These are phyloP conservation scores for Cicer bijugum DNA, from an alignment of 306 rosid species.

Conservation along the genomic window DNA sequence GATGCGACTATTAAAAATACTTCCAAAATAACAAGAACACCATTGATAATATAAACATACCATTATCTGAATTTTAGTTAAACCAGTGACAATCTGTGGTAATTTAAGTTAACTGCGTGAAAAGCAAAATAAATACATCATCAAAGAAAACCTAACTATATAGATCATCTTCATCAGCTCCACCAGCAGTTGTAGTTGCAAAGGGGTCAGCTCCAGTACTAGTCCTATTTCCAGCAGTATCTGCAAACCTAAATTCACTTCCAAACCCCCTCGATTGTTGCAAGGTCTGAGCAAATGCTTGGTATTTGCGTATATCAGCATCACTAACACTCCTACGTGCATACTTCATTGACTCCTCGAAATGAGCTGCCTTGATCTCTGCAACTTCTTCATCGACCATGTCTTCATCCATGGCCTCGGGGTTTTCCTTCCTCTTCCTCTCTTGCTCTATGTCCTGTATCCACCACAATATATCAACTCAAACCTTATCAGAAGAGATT, in stretches of 20 bases:
- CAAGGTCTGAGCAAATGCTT: constrained; percentile 64
- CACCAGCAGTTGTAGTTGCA: constrained; percentile 51
- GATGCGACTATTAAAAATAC: not conserved
- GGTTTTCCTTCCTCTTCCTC: constrained; percentile 55
- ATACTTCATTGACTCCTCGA: constrained; percentile 65
- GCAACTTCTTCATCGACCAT: constrained; percentile 47
- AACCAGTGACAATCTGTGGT: not conserved
- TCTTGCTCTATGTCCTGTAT: constrained; percentile 60
- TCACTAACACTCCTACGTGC: constrained; percentile 68
- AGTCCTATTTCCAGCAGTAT: constrained; percentile 36
- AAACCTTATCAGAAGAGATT: constrained; percentile 14
- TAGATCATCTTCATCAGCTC: constrained; percentile 59
- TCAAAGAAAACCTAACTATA: constrained; percentile 42
- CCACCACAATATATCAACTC: constrained; percentile 11
- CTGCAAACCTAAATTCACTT: constrained; percentile 59
- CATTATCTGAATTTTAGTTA: constrained; percentile 17
- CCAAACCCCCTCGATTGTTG: constrained; percentile 66
- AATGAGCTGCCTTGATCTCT: constrained; percentile 62
- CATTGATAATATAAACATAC: constrained; percentile 28
- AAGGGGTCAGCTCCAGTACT: constrained; percentile 53
- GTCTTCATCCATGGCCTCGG: constrained; percentile 66
- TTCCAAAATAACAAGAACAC: not conserved
- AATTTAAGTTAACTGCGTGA: constrained; percentile 14
- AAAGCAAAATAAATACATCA: constrained; percentile 28
- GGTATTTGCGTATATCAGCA: constrained; percentile 65